Base-by-base conservation (phyloP, 257 asterid species). In the Schizonepeta tenuifolia region DNA sequence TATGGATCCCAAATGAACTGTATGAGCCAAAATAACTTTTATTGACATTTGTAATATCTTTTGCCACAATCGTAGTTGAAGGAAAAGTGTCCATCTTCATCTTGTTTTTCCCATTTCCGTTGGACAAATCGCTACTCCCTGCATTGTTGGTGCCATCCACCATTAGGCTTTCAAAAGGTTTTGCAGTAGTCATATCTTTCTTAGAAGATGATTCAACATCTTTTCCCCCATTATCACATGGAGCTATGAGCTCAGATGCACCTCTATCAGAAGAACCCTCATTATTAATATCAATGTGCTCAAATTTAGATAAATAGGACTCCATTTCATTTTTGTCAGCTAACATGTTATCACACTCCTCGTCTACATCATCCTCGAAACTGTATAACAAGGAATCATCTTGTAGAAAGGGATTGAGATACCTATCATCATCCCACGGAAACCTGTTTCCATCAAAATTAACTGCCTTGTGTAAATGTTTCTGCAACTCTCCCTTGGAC, bases 1-100 rank as follows among this genome's bases (percentile, higher is more conserved):
- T 86, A 75, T 94, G 99, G 72, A 94, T 94, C 73, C 97, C 97
- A 38, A 84, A 94, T 36, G 97, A 94, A 86, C 97, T 84, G 72
- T 94, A 94, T 15, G 95, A 71, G 44, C 90, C 86, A 84, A 94
- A 94, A 84, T 94, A 94, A 75, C 53, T 82, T 80, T 86, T 88
- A 73, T 94, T 88, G 57, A 83, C 71, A 17, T 62, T 77, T 70
- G 75, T 79, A 71, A 91, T 83, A 54, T 79, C 75, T 70, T 86
- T 81, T 24, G 79, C 81, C 6, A 65, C 79, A 78, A 83, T 54
- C 70, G 49, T 83, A 15, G 76, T 44, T 4, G 87, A 69, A 77
- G 82, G 65, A 59, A 49, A 36, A 47, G n/a, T 36, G 55, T 22
- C 57, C 54, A 40, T 70, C 73, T 61, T 57, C 54, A 40, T 70